Percentiles rank a stretch among this genome's conserved stretches.
Conservation (phyloP, 495 filamentous ascomycete species). For the Podospora appendiculata region DNA sequence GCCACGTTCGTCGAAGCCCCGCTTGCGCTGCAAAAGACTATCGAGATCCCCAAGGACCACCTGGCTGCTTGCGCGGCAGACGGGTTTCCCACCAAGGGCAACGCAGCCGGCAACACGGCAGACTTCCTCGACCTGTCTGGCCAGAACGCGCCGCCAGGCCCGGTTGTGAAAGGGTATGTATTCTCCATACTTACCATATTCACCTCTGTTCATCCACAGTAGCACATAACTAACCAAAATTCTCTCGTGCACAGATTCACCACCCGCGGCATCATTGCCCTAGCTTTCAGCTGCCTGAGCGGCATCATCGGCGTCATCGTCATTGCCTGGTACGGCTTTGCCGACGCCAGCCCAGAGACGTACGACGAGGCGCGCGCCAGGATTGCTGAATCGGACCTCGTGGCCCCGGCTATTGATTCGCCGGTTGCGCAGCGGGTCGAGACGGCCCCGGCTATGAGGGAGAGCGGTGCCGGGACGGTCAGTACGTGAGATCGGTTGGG, state of each 20-base stretch:
- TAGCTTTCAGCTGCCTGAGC: slow-evolving; percentile 62
- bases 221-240: neutral
- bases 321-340: slow-evolving; percentile 61
- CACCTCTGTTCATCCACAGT: neutral
- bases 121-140: slow-evolving; percentile 60
- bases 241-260: slow-evolving; percentile 49
- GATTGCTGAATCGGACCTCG: neutral
- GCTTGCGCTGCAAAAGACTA: slow-evolving; percentile 45
- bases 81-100: slow-evolving; percentile 48
- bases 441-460: neutral
- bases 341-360: slow-evolving; percentile 2
- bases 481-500: too few relatives aligned
- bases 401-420: neutral
- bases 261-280: slow-evolving; percentile 58
- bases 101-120: slow-evolving; percentile 64
- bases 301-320: slow-evolving; percentile 66
- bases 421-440: neutral
- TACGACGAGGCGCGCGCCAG: neutral
- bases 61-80: slow-evolving; percentile 49
- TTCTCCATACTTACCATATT: too few relatives aligned
- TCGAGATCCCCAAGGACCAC: slow-evolving; percentile 58
- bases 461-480: neutral
- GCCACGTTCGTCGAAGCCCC: slow-evolving; percentile 61
- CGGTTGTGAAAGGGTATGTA: slow-evolving; percentile 54
- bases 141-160: slow-evolving; percentile 44